phyloP scores from a whole-genome alignment of 2,329 filamentous ascomycete genomes.

The Plectosphaerella cucumerina region DNA sequence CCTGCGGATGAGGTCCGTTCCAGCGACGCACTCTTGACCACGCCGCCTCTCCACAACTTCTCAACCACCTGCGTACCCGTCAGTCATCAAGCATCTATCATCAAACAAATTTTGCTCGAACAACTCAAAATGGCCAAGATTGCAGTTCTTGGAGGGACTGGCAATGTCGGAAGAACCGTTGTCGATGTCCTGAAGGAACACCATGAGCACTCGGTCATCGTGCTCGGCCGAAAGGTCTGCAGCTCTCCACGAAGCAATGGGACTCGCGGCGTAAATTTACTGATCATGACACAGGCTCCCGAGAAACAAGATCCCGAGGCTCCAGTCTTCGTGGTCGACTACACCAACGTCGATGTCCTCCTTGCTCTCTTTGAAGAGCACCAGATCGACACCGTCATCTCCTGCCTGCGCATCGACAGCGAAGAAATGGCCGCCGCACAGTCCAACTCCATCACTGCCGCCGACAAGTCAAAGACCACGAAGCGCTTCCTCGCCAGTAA shows the following conservation, averaged over 20 bases:
- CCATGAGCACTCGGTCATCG: not conserved
- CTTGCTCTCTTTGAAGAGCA: not conserved
- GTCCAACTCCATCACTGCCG: slow-evolving; percentile 37
- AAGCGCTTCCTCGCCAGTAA: slow-evolving; percentile 36
- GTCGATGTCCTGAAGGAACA: not conserved
- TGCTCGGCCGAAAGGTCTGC: not conserved
- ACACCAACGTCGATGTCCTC: not conserved
- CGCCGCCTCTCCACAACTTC: too few relatives aligned
- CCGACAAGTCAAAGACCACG: slow-evolving; percentile 29
- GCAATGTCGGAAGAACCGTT: not conserved
- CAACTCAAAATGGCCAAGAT: not conserved
- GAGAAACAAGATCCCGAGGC: not conserved
- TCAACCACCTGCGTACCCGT: too few relatives aligned
- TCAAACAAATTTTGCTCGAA: too few relatives aligned
- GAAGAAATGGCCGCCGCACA: slow-evolving; percentile 25
- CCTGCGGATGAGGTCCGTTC: too few relatives aligned
- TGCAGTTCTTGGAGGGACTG: not conserved
- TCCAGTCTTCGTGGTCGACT: not conserved
- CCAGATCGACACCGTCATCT: slow-evolving; percentile 39
- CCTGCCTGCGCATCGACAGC: slow-evolving; percentile 27
- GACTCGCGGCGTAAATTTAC: not conserved
- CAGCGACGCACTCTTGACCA: too few relatives aligned
- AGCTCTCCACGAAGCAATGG: not conserved
- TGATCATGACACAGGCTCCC: not conserved
- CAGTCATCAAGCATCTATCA: too few relatives aligned